Conservation (phyloP, 176 grass and related monocot species). For the Oryza punctata region DNA sequence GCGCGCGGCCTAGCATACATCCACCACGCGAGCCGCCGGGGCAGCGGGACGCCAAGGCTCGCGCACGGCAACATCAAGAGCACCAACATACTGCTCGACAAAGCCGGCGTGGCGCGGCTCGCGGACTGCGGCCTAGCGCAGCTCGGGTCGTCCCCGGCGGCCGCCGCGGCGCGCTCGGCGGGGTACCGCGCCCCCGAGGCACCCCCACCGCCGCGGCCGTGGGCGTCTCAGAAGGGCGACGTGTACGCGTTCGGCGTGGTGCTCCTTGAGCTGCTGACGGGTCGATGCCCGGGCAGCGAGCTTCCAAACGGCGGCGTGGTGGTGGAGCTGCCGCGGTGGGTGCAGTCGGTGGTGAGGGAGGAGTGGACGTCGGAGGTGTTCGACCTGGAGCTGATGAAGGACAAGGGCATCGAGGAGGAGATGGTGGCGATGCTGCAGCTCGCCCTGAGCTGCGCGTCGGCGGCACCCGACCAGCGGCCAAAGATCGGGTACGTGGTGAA, state of each 20-base stretch:
- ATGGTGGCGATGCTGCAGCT: constrained; percentile 95
- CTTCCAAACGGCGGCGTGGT: constrained; percentile 41
- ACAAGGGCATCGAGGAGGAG: constrained; percentile 98
- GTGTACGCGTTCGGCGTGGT: constrained; percentile 89
- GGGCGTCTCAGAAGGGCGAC: constrained; percentile 89
- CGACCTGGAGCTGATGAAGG: constrained; percentile 97
- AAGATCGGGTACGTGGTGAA: constrained; percentile 76
- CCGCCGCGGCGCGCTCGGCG: constrained; percentile 22
- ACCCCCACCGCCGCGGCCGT: constrained; percentile 56
- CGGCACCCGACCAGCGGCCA: constrained; percentile 73
- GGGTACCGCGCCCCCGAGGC: constrained; percentile 89
- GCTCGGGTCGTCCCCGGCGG: constrained; percentile 48
- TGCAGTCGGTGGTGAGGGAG: constrained; percentile 93
- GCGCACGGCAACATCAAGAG: constrained; percentile 94
- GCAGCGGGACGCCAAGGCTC: constrained; percentile 54
- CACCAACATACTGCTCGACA: constrained; percentile 85
- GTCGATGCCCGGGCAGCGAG: constrained; percentile 51
- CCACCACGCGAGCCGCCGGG: constrained; percentile 74
- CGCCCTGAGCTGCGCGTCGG: constrained; percentile 63
- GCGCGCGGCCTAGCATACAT: constrained; percentile 82
- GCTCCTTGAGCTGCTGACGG: constrained; percentile 91
- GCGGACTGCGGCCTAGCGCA: constrained; percentile 83
- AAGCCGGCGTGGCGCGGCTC: constrained; percentile 52
- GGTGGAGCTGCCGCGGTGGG: constrained; percentile 79
- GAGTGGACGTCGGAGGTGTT: constrained; percentile 99